phyloP scores from a whole-genome alignment of 2,329 filamentous ascomycete genomes.

The Sporothrix dimorphospora region DNA sequence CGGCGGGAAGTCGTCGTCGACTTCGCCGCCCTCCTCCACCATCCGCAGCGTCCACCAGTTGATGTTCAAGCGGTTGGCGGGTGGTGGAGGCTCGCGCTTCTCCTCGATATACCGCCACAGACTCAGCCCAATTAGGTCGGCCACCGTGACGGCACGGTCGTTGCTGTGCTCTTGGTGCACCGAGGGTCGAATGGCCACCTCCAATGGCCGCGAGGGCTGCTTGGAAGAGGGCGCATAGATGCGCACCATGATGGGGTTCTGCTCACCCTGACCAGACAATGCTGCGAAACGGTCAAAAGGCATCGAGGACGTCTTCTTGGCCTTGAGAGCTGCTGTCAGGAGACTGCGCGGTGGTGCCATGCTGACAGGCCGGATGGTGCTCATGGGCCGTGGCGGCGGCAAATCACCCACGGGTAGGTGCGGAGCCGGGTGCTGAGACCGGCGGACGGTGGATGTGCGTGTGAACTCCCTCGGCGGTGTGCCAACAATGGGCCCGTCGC shows the following conservation, averaged over 20 bases:
- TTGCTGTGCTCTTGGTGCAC: constrained; percentile 63
- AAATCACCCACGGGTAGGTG: constrained; percentile 65
- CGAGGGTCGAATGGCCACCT: constrained; percentile 71
- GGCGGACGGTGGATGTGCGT: constrained; percentile 66
- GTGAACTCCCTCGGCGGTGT: constrained; percentile 64
- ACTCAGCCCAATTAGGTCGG: constrained; percentile 79
- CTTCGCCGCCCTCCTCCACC: constrained; percentile 81
- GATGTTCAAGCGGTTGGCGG: constrained; percentile 69
- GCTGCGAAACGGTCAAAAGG: constrained; percentile 78
- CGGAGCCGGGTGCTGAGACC: constrained; percentile 59
- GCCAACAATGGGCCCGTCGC: constrained; percentile 56
- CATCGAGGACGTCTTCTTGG: constrained; percentile 69
- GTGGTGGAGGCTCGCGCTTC: constrained; percentile 68
- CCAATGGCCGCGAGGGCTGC: constrained; percentile 65
- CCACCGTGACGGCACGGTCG: constrained; percentile 69
- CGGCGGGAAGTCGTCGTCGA: constrained; percentile 83
- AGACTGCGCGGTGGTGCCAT: constrained; percentile 71
- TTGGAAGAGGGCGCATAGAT: constrained; percentile 76
- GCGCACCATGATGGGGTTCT: constrained; percentile 73
- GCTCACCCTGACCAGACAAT: constrained; percentile 76
- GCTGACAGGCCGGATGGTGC: constrained; percentile 65
- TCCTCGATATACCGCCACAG: constrained; percentile 80
- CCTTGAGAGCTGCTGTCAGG: constrained; percentile 71
- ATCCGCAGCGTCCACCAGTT: constrained; percentile 83
- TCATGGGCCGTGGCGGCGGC: constrained; percentile 71